Conservation (phyloP, 805 yeast genomes). For the Wickerhamomyces pijperi region DNA sequence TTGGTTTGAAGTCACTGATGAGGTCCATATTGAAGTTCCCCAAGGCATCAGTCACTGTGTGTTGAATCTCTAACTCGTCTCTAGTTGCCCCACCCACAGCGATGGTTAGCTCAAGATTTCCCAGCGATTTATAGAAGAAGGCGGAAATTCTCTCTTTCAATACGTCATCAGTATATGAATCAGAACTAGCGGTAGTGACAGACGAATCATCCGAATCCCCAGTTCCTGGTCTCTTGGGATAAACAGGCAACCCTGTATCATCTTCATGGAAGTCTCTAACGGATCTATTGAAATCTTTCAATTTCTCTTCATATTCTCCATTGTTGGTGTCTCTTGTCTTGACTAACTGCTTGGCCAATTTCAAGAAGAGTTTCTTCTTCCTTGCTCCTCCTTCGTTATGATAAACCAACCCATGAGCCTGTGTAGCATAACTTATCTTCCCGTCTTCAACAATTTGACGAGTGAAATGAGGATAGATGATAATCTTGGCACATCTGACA, state of each 20-base stretch:
- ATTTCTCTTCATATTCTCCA: constrained; percentile 2
- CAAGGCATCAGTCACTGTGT: constrained; percentile 43
- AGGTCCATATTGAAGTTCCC: constrained; percentile 56
- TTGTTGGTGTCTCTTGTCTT: constrained; percentile 22
- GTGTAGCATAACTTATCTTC: constrained; percentile 33
- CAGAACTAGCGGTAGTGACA: constrained; percentile 2
- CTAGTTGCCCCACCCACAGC: constrained; percentile 41
- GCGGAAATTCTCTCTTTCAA: constrained; percentile 57
- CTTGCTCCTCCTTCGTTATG: constrained; percentile 63
- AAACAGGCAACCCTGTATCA: neutral
- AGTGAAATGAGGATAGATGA: constrained; percentile 49
- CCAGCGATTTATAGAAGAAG: constrained; percentile 58
- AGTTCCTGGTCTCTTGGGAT: constrained; percentile 2
- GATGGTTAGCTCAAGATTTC: constrained; percentile 42
- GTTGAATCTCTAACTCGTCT: constrained; percentile 20
- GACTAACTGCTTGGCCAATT: constrained; percentile 59
- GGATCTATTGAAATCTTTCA: constrained; percentile 2
- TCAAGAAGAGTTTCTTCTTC: constrained; percentile 57
- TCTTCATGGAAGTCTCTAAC: constrained; percentile 27
- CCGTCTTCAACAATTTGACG: constrained; percentile 20
- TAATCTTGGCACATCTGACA: constrained; percentile 41
- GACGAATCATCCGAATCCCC: constrained; percentile 1
- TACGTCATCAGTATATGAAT: constrained; percentile 28
- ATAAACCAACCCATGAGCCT: constrained; percentile 60
- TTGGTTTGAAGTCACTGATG: constrained; percentile 49